Evolutionary conservation across 1,284 basidiomycete species (phyloP).

Genomic region (Moesziomyces globuligerus): DNA sequence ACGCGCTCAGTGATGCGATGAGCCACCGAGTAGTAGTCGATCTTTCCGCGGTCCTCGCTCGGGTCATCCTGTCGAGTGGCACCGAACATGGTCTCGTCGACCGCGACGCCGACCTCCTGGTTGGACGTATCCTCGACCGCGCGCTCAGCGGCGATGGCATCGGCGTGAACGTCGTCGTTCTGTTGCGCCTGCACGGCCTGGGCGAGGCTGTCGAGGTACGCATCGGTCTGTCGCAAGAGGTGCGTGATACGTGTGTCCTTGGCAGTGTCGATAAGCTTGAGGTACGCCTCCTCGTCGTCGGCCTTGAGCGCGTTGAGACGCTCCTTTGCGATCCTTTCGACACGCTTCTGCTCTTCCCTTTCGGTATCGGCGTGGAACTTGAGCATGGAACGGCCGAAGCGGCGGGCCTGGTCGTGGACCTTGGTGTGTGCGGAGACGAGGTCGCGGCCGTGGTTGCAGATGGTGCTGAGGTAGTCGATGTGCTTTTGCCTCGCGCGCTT

Average conservation of each 20-base stretch:
- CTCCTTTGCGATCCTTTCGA: constrained; percentile 95
- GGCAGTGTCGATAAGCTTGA: constrained; percentile 98
- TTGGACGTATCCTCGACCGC: constrained; percentile 50
- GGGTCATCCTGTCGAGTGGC: constrained; percentile 78
- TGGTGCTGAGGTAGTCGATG: constrained; percentile 88
- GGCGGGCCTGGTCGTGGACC: constrained; percentile 69
- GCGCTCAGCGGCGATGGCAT: constrained; percentile 60
- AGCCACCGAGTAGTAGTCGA: constrained; percentile 97
- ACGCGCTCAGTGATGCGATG: constrained; percentile 92
- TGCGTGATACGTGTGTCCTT: constrained; percentile 99
- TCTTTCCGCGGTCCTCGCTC: constrained; percentile 74
- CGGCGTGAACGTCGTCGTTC: constrained; percentile 73
- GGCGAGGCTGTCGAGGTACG: constrained; percentile 92
- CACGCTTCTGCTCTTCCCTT: constrained; percentile 74
- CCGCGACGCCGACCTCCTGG: constrained; percentile 68
- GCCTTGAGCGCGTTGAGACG: constrained; percentile 97
- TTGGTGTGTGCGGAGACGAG: constrained; percentile 76
- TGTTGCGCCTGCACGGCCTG: constrained; percentile 95
- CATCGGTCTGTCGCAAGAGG: constrained; percentile 90
- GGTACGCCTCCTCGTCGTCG: constrained; percentile 98
- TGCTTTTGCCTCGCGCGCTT: constrained; percentile 95
- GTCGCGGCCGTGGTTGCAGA: constrained; percentile 85
- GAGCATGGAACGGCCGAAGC: constrained; percentile 69
- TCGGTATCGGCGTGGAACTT: constrained; percentile 71
- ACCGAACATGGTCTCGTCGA: constrained; percentile 89